Percentiles rank a stretch among this genome's conserved stretches.
Evolutionary conservation across 768 basidiomycete species (phyloP).

Genomic region (Lenzites betulinus): DNA sequence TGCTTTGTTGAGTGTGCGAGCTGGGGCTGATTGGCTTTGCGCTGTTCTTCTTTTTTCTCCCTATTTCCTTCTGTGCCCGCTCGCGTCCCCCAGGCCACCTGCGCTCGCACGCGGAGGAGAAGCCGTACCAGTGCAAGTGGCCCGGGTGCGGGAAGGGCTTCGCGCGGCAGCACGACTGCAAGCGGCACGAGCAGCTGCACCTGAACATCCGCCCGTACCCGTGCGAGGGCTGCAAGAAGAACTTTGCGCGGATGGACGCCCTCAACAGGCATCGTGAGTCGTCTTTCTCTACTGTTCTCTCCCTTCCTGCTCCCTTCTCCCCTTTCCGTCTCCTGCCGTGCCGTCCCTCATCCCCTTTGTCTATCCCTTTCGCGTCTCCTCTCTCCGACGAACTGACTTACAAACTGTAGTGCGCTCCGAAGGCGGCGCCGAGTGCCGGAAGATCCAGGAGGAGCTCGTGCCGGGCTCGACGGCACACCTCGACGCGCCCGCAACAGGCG

Average conservation of each 20-base stretch:
- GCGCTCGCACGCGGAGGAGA: constrained; percentile 92
- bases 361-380: background rate
- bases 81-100: constrained; percentile 65
- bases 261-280: constrained; percentile 88
- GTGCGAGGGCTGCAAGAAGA: constrained; percentile 91
- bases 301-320: no score
- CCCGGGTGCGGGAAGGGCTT: constrained; percentile 95
- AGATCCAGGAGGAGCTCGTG: constrained; percentile 37
- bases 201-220: constrained; percentile 90
- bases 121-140: constrained; percentile 94
- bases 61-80: background rate
- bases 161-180: constrained; percentile 94
- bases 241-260: constrained; percentile 94
- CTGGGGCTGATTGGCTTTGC: constrained; percentile 12
- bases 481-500: constrained; percentile 7
- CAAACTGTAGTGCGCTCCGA: constrained; percentile 66
- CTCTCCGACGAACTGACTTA: background rate
- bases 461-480: constrained; percentile 22
- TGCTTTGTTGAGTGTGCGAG: constrained; percentile 11
- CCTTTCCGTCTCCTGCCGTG: no score
- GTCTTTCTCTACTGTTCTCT: background rate
- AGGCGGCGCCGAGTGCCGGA: constrained; percentile 75
- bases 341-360: no score
- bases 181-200: constrained; percentile 93
- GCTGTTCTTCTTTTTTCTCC: background rate